A percentile compares a stretch with the other conserved stretches of the same genome.
These are phyloP conservation scores for Kwoniella botswanensis DNA, from an alignment of 768 basidiomycete genomes.

Conservation along the genomic window DNA sequence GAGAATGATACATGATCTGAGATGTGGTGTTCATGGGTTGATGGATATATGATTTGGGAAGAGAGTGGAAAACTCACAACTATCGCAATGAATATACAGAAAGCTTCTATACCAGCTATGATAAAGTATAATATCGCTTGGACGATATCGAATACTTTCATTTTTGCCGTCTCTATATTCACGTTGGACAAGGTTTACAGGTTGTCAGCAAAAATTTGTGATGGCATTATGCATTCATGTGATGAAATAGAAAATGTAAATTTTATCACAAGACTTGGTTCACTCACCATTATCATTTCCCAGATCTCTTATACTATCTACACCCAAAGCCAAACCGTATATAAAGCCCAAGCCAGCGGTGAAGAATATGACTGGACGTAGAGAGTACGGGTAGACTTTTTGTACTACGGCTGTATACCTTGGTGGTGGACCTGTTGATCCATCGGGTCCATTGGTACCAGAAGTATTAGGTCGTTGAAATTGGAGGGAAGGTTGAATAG, in stretches of 20 bases:
- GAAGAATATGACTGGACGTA: conserved; percentile 45
- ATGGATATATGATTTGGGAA: background rate
- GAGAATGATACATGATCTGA: background rate
- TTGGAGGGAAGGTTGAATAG: background rate
- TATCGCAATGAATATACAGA: conserved; percentile 35
- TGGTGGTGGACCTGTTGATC: conserved; percentile 22
- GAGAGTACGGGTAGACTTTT: conserved; percentile 45
- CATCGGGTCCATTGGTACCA: background rate
- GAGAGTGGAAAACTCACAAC: conserved; percentile 27
- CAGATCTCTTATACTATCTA: conserved; percentile 30
- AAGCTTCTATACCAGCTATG: conserved; percentile 40
- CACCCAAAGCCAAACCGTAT: conserved; percentile 47
- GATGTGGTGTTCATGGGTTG: background rate
- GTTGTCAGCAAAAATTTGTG: too few species aligned
- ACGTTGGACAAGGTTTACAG: background rate
- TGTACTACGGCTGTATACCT: conserved; percentile 26
- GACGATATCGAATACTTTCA: conserved; percentile 40
- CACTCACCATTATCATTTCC: conserved; percentile 18
- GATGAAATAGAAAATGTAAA: background rate
- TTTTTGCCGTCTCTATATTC: conserved; percentile 29
- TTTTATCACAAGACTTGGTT: too few species aligned
- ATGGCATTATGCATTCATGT: too few species aligned
- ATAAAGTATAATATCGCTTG: conserved; percentile 46
- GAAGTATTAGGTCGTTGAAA: background rate
- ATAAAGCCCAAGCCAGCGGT: conserved; percentile 44